A percentile compares a stretch with the other conserved stretches of the same genome.
phyloP scores from a whole-genome alignment of 768 basidiomycete species.

The Cytidiella melzeri region DNA sequence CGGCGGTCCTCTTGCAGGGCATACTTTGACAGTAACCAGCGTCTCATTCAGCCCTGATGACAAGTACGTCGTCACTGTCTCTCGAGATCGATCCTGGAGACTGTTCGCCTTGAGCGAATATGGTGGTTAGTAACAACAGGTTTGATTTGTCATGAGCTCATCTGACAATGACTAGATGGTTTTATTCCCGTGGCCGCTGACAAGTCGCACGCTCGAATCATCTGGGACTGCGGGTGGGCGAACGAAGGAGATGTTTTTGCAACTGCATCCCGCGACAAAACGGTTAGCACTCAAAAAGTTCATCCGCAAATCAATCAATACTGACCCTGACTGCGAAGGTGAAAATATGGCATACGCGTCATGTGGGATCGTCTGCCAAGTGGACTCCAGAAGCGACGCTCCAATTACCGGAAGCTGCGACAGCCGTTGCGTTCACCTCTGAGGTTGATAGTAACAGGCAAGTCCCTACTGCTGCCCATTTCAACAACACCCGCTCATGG shows the following conservation, averaged over 20 bases:
- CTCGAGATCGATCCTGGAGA: constrained; percentile 90
- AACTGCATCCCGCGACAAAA: constrained; percentile 94
- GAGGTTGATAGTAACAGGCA: constrained; percentile 36
- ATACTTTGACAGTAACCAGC: constrained; percentile 83
- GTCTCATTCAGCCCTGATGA: constrained; percentile 90
- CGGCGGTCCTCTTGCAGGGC: constrained; percentile 73
- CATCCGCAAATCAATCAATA: too few relatives aligned
- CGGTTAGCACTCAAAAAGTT: too few relatives aligned
- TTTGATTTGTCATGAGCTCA: background rate
- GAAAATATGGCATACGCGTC: constrained; percentile 66
- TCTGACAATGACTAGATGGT: constrained; percentile 27
- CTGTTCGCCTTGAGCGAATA: constrained; percentile 50
- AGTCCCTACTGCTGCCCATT: constrained; percentile 6
- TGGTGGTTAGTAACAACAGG: constrained; percentile 29
- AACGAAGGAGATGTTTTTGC: constrained; percentile 73
- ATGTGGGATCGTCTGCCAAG: constrained; percentile 21
- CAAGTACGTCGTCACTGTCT: constrained; percentile 71
- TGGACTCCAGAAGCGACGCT: constrained; percentile 61
- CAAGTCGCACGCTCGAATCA: constrained; percentile 86
- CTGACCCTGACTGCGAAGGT: too few relatives aligned
- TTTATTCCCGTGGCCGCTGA: constrained; percentile 61
- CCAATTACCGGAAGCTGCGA: constrained; percentile 71
- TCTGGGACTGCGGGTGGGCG: constrained; percentile 95
- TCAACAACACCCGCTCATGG: background rate
- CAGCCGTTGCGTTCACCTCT: constrained; percentile 67